These are phyloP conservation scores for Calonectria multiphialidica DNA, from an alignment of 2,329 filamentous ascomycete genomes.

Conservation along the genomic window DNA sequence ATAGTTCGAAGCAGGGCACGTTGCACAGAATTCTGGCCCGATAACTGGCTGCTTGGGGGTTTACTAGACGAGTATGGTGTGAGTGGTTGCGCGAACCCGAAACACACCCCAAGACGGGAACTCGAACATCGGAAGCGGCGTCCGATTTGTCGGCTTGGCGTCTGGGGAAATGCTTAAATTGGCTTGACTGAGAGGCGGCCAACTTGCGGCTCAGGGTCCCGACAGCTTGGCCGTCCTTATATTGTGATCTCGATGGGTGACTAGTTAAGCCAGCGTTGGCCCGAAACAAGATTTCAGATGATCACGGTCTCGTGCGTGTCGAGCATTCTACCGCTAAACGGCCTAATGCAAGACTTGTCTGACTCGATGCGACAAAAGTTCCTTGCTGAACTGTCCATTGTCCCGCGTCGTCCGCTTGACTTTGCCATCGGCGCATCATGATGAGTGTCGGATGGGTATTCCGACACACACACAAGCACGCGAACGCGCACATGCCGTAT, in stretches of 20 bases:
- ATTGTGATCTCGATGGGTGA: background rate
- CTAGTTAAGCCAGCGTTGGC: background rate
- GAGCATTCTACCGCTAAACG: background rate
- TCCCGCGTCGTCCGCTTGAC: background rate
- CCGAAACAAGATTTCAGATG: background rate
- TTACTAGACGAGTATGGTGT: background rate
- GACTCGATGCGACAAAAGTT: background rate
- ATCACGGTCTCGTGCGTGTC: background rate
- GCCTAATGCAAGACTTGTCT: background rate
- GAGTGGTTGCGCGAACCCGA: conserved; percentile 3
- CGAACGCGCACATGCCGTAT: too few species aligned
- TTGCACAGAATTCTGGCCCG: background rate
- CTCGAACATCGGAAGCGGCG: background rate
- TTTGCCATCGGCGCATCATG: background rate
- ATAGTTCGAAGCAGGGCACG: background rate
- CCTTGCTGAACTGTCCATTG: background rate
- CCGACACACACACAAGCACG: background rate
- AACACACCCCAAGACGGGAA: background rate
- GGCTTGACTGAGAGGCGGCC: background rate
- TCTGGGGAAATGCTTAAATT: conserved; percentile 14
- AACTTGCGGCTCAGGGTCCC: background rate
- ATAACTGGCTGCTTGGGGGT: background rate
- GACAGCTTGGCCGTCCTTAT: background rate
- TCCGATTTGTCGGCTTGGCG: conserved; percentile 11
- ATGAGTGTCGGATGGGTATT: background rate